Conservation (phyloP, 257 asterid species). For the Rubia yunnanensis region DNA sequence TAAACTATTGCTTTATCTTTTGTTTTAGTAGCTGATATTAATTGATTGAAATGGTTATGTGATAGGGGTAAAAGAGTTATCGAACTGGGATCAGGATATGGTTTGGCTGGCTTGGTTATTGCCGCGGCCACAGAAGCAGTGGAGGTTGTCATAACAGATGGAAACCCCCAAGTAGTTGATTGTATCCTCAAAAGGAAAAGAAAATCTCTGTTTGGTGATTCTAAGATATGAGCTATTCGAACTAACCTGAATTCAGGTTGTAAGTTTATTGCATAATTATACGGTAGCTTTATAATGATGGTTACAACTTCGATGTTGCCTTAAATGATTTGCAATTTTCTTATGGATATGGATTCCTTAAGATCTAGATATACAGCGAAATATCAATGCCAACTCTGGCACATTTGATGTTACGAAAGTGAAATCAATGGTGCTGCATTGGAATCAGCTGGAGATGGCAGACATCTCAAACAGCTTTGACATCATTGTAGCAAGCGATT, state of each 20-base stretch:
- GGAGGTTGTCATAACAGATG: constrained; percentile 88
- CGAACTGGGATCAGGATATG: constrained; percentile 94
- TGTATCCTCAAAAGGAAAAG: constrained; percentile 52
- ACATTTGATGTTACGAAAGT: constrained; percentile 57
- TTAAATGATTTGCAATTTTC: background rate
- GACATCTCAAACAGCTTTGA: constrained; percentile 48
- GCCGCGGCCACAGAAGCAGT: constrained; percentile 60
- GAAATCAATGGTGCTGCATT: constrained; percentile 68
- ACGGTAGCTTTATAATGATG: background rate
- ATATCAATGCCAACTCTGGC: constrained; percentile 46
- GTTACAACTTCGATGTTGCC: background rate
- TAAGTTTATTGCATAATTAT: background rate
- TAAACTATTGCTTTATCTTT: background rate
- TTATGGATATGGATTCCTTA: constrained; percentile 30
- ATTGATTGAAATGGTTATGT: background rate
- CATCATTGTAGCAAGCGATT: constrained; percentile 81
- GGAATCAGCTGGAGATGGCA: constrained; percentile 43
- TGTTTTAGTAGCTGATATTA: background rate
- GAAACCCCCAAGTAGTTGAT: constrained; percentile 91
- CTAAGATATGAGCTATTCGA: background rate
- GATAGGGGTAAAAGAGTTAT: constrained; percentile 67
- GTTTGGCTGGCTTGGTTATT: constrained; percentile 81
- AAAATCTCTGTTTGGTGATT: background rate
- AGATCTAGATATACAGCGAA: constrained; percentile 70
- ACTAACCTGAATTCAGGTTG: background rate